Percentiles rank a stretch among this genome's conserved stretches.
These are phyloP conservation scores for Salix caprea DNA, from an alignment of 345 rosid species.

Conservation along the genomic window DNA sequence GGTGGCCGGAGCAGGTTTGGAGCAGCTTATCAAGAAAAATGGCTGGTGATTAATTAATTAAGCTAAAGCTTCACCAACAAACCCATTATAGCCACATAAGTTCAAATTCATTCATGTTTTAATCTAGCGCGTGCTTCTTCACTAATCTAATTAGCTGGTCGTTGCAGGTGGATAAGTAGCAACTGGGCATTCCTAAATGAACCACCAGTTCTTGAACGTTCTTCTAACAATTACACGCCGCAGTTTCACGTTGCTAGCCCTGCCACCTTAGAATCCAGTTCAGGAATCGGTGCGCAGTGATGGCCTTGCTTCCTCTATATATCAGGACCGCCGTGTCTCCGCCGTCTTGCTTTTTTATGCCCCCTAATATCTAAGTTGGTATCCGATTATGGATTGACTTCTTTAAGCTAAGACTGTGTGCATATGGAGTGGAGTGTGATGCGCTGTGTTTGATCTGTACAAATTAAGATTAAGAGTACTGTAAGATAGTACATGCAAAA, in stretches of 20 bases:
- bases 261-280: conserved; percentile 12
- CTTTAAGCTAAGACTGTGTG: neutral
- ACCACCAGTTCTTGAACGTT: conserved; percentile 52
- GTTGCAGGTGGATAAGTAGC: conserved; percentile 76
- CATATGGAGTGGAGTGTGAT: neutral
- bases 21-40: conserved; percentile 29
- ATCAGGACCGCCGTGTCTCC: neutral
- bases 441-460: neutral
- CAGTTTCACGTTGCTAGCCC: conserved; percentile 59
- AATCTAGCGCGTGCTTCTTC: neutral
- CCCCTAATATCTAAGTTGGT: neutral
- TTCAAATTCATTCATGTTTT: neutral
- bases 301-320: neutral
- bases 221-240: conserved; percentile 44
- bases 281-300: conserved; percentile 13
- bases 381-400: neutral
- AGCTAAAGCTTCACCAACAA: neutral
- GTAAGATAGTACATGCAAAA: neutral
- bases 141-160: neutral
- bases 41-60: conserved; percentile 40
- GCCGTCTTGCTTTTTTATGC: neutral
- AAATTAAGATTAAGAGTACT: neutral
- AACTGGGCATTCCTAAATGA: conserved; percentile 80
- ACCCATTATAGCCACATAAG: neutral
- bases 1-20: conserved; percentile 26